phyloP scores from a whole-genome alignment of 106 monocot genomes.

The Dendrobium catenatum region DNA sequence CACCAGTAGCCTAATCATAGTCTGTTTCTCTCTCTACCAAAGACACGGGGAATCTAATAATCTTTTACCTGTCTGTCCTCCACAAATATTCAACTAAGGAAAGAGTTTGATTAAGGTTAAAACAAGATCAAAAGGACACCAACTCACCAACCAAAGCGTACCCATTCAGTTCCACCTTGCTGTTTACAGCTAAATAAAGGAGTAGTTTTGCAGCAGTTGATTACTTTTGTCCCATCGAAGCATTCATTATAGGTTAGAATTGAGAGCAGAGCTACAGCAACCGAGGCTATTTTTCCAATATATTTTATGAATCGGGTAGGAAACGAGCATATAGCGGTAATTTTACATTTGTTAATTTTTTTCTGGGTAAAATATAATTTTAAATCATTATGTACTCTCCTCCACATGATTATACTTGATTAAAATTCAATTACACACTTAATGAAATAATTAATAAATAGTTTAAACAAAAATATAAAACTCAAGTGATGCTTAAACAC shows the following conservation, averaged over 20 bases:
- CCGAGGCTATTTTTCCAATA: no score
- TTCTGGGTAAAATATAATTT: no score
- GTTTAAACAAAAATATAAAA: no score
- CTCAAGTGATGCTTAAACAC: no score
- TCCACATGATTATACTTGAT: no score
- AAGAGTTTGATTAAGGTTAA: background rate
- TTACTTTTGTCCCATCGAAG: constrained; percentile 1
- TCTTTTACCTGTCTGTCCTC: background rate
- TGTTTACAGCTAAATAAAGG: constrained; percentile 9
- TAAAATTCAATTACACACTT: no score
- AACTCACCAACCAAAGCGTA: constrained; percentile 2
- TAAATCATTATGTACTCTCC: no score
- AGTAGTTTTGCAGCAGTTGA: constrained; percentile 5
- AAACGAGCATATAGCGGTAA: no score
- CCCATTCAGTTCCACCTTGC: background rate
- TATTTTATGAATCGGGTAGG: no score
- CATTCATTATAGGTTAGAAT: constrained; percentile 2
- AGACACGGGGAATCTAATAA: background rate
- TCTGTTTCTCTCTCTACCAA: background rate
- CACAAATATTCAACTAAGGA: background rate
- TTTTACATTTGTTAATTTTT: no score
- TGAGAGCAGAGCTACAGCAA: background rate
- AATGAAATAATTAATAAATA: no score
- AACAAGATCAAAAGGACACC: background rate
- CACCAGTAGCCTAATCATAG: background rate